These are phyloP conservation scores for Naganishia sp. DNA, from an alignment of 1,284 basidiomycete genomes.

Conservation along the genomic window DNA sequence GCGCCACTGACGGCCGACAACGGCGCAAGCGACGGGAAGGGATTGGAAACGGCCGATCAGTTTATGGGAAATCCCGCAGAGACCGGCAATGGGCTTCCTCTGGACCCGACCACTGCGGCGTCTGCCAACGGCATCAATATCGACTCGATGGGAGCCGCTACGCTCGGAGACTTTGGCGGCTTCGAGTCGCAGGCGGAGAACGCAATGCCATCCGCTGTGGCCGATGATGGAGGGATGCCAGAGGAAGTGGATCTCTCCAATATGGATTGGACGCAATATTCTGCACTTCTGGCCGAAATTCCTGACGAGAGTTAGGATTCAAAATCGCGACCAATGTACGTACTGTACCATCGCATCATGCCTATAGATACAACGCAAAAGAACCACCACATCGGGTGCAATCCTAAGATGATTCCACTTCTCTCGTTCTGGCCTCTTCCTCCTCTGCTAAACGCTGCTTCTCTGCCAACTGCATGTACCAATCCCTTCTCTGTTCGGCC, in stretches of 20 bases:
- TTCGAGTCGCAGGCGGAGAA: not conserved
- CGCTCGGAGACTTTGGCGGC: not conserved
- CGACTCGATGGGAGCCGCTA: not conserved
- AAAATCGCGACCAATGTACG: not conserved
- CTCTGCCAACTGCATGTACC: constrained; percentile 42
- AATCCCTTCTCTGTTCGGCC: constrained; percentile 45
- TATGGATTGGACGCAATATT: constrained; percentile 27
- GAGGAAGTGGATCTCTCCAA: constrained; percentile 20
- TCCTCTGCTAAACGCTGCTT: constrained; percentile 22
- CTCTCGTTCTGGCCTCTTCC: constrained; percentile 22
- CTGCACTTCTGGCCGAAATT: constrained; percentile 17
- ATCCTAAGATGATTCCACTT: constrained; percentile 11
- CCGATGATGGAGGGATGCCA: constrained; percentile 3
- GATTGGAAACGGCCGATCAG: not conserved
- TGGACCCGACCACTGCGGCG: not conserved
- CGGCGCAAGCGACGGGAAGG: not conserved
- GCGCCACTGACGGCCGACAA: not conserved
- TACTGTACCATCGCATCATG: not conserved
- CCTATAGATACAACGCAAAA: constrained; percentile 9
- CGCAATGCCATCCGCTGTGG: not conserved
- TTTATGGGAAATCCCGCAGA: not conserved
- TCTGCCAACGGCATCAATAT: not conserved
- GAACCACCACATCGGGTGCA: not conserved
- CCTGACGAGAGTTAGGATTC: constrained; percentile 4
- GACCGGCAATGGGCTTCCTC: not conserved